Evolutionary conservation across 352 stramenopile species (phyloP).

Genomic region (Elongisporangium anandrum): DNA sequence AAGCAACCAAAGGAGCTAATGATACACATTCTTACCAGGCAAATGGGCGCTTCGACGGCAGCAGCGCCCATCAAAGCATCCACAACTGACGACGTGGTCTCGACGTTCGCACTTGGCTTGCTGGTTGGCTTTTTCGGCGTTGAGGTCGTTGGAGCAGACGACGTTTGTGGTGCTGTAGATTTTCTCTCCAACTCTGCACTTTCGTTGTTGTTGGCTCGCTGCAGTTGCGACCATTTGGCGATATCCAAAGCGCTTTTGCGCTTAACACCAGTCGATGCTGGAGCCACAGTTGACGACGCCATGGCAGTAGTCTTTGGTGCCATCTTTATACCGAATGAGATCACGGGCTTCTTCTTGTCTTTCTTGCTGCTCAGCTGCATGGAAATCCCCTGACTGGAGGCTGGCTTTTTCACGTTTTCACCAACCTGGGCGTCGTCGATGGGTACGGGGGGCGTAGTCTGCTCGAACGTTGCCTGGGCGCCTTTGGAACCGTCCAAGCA

Average conservation of each 20-base stretch:
- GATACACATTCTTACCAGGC: conserved; percentile 45
- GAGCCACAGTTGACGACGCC: conserved; percentile 9
- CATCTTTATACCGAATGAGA: conserved; percentile 65
- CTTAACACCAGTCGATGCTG: conserved; percentile 31
- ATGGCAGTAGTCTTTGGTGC: neutral
- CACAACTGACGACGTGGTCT: conserved; percentile 13
- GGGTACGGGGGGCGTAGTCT: conserved; percentile 43
- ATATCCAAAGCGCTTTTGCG: conserved; percentile 79
- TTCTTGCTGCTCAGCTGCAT: conserved; percentile 25
- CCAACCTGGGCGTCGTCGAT: conserved; percentile 35
- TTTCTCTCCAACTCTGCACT: neutral
- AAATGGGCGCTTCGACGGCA: conserved; percentile 64
- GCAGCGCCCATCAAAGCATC: conserved; percentile 32
- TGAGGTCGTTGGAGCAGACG: neutral
- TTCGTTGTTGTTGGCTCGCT: conserved; percentile 24
- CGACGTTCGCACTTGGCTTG: neutral
- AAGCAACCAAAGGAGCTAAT: neutral
- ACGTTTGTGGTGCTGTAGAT: neutral
- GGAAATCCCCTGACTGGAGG: neutral
- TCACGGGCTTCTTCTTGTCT: conserved; percentile 42
- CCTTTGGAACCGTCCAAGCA: conserved; percentile 23
- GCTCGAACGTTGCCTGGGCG: conserved; percentile 30
- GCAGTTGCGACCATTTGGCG: conserved; percentile 76
- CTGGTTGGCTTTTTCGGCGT: neutral
- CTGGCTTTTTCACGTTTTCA: conserved; percentile 8